Evolutionary conservation across 2,329 filamentous ascomycete genomes (phyloP), one percentile per base, ranked within the genome.

Genomic region (Hyphodiscus sp.): DNA sequence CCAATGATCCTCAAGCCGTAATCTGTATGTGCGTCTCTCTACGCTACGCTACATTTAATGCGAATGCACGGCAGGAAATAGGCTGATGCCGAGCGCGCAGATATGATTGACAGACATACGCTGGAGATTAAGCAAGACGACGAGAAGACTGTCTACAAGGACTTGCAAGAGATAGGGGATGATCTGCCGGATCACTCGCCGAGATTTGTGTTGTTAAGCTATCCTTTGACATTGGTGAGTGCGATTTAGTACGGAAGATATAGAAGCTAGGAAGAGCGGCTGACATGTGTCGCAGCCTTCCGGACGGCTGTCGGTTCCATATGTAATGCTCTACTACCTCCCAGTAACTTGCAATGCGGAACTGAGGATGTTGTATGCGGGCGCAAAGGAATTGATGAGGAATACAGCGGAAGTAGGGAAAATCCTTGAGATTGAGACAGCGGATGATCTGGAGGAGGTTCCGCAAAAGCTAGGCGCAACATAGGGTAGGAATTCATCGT

Each of bases 361-460:
- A 67, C 76, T 87, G 67, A 83, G 89, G 62, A 97, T 97, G 94
- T 76, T 94, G 68, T 99, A 97, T 70, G 94, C 94, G 29, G 88
- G 91, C 41, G 94, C 94, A 44, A 96, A 96, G 73, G 94, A 99
- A 74, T 73, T 97, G 70, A 91, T 97, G 86, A 83, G 91, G 60
- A 95, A 89, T 67, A 95, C 89, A 51, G 89, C 89, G 55, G 91
- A 96, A 74, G 91, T 91, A n/a, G 86, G 87, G 51, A 83, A 82
- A 62, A 86, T 97, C 23, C 81, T 99, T 58, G 92, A 97, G 70
- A 83, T 97, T 47, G 83, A 88, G 62, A 84, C 81, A 19, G 79
- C 81, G 2, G 90, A 95, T 51, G 92, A 96, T 51, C 68, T 97
- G 62, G 83, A 88, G 60, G 84, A 86, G n/a, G 83, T 97, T 58